These are phyloP conservation scores for Marasmius oreades DNA, from an alignment of 1,284 basidiomycete genomes.

Conservation along the genomic window DNA sequence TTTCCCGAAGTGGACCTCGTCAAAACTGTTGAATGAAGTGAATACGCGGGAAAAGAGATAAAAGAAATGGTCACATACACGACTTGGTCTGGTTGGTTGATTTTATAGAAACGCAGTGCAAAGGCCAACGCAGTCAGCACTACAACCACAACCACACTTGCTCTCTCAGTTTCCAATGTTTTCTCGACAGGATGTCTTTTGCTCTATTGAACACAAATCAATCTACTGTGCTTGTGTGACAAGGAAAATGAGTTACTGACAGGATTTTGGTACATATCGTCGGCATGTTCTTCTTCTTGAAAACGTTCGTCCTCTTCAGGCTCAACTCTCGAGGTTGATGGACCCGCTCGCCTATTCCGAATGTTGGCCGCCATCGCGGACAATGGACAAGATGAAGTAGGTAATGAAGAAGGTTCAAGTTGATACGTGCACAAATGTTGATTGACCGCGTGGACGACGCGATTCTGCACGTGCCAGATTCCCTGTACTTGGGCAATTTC, in stretches of 20 bases:
- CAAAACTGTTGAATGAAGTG: constrained; percentile 59
- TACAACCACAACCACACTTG: constrained; percentile 55
- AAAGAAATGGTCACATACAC: constrained; percentile 61
- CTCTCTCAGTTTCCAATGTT: constrained; percentile 55
- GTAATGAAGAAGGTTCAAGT: not conserved
- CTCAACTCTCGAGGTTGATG: not conserved
- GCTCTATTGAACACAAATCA: constrained; percentile 29
- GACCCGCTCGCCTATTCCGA: constrained; percentile 5
- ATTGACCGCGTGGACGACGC: not conserved
- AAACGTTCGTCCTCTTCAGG: constrained; percentile 25
- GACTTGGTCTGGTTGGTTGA: constrained; percentile 90
- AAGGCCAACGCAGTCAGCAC: constrained; percentile 74
- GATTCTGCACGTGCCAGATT: not conserved
- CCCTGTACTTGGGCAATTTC: not conserved
- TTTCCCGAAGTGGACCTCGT: constrained; percentile 96
- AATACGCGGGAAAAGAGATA: not conserved
- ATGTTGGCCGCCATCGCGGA: constrained; percentile 13
- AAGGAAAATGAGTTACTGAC: constrained; percentile 25
- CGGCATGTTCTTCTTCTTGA: constrained; percentile 45
- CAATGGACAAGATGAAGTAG: not conserved
- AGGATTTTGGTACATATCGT: constrained; percentile 40
- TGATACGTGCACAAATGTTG: not conserved
- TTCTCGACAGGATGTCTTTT: constrained; percentile 56
- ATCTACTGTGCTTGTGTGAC: not conserved
- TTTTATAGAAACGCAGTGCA: constrained; percentile 87